Evolutionary conservation across 805 yeast species (phyloP).

Genomic region (Metschnikowia proteae): DNA sequence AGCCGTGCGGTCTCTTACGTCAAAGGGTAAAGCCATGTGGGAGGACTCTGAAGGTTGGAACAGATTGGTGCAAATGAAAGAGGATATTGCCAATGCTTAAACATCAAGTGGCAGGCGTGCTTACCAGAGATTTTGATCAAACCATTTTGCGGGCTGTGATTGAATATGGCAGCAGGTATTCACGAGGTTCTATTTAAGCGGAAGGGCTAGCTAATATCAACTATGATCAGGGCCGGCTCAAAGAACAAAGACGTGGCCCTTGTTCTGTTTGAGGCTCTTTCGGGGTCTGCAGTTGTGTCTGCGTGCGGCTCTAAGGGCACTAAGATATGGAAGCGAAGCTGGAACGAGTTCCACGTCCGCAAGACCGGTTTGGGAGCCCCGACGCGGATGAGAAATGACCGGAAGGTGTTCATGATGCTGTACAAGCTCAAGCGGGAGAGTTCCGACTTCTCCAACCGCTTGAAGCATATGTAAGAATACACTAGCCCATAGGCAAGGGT

Average conservation of each 20-base stretch:
- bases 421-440: slow-evolving; percentile 13
- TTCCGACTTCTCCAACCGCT: slow-evolving; percentile 15
- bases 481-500: slow-evolving; percentile 13
- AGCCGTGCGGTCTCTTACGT: slow-evolving; percentile 66
- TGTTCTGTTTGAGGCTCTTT: slow-evolving; percentile 10
- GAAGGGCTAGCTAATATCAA: slow-evolving; percentile 10
- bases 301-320: slow-evolving; percentile 10
- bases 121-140: too few relatives aligned
- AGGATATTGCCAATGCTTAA: slow-evolving; percentile 28
- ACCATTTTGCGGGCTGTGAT: too few relatives aligned
- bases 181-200: not conserved
- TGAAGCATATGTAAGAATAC: slow-evolving; percentile 14
- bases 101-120: not conserved
- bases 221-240: slow-evolving; percentile 16
- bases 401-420: slow-evolving; percentile 11
- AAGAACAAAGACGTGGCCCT: slow-evolving; percentile 15
- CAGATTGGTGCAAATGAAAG: slow-evolving; percentile 50
- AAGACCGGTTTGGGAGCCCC: slow-evolving; percentile 8
- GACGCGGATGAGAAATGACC: slow-evolving; percentile 4
- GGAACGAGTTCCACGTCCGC: slow-evolving; percentile 5
- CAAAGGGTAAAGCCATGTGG: slow-evolving; percentile 78
- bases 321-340: slow-evolving; percentile 9
- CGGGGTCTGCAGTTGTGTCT: slow-evolving; percentile 7
- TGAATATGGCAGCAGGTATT: too few relatives aligned
- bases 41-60: slow-evolving; percentile 79